Base-by-base conservation (phyloP, 441 rosid species). In the Bocquillonia castaneifolia region DNA sequence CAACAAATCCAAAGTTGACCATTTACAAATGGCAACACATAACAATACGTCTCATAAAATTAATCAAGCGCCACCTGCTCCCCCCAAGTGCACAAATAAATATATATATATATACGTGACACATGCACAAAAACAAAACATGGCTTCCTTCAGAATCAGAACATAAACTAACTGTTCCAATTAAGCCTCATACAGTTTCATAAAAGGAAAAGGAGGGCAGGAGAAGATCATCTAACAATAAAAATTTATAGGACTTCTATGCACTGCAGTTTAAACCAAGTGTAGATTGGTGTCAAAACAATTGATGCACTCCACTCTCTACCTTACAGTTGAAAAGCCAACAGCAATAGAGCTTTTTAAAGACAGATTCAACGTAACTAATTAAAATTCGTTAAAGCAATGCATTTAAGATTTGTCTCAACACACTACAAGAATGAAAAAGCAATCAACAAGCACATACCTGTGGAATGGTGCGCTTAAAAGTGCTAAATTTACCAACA, bases 391-490 rank as follows among this genome's bases (percentile, higher is more conserved):
- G 29, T 53, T 37, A 58, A 20, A 47, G 52, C 6, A 65, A 58
- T 37, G 52, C 6, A 28, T 59, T 44, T 20, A 60, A 48, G 0
- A 14, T 42, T 42, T 48, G 29, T 29, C 28, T 34, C 50, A 64
- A 50, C 14, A 40, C 10, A 31, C 37, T n/a, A 45, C 37, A 40
- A 22, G 25, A 64, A 15, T 5, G 42, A 25, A 68, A 76, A 67
- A 31, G 44, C 32, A 58, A 32, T 59, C 42, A 47, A 50, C 62
- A 66, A 67, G 67, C 66, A 72, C 40, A 61, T 88, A 95, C 99
- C 99, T 90, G 99, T 5, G 99, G 99, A 77, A 95, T 84, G 28
- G 94, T 92, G 56, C 87, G 96, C 88, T 92, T 95, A 81, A 95
- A 92, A 73, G 89, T 82, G 75, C 89, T 90, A 79, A 95, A 94